Conservation (phyloP, 1,284 basidiomycete genomes). For the Amylostereum areolatum region DNA sequence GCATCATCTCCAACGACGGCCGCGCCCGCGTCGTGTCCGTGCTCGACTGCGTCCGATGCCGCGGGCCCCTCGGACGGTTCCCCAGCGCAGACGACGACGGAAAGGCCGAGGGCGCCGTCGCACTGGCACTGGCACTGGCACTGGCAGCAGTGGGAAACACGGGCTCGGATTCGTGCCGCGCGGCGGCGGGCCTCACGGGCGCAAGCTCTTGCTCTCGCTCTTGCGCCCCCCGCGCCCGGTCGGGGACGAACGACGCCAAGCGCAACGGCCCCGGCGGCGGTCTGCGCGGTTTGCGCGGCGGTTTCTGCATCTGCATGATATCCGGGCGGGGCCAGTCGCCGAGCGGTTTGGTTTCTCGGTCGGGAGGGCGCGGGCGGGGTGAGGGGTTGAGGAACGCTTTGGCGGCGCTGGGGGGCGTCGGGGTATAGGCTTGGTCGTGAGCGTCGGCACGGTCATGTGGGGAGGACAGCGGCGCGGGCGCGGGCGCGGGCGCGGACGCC, state of each 20-base stretch:
- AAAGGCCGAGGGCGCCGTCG: no score
- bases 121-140: no score
- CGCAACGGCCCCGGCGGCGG: background rate
- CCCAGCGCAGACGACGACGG: no score
- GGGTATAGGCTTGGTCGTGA: background rate
- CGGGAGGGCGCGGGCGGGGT: no score
- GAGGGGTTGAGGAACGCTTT: slow-evolving; percentile 17
- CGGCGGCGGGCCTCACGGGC: background rate
- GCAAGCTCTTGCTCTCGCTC: background rate
- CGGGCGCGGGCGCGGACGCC: slow-evolving; percentile 1
- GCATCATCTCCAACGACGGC: no score
- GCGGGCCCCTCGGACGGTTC: no score
- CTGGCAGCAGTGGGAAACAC: no score
- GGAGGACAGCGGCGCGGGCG: background rate
- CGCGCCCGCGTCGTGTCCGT: no score
- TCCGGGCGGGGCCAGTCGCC: slow-evolving; percentile 53
- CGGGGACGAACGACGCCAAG: background rate
- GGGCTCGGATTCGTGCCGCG: no score
- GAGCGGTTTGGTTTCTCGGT: slow-evolving; percentile 34
- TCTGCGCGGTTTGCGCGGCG: slow-evolving; percentile 1
- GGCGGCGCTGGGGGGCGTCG: slow-evolving; percentile 4
- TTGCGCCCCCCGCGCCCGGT: background rate
- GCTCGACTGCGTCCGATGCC: no score
- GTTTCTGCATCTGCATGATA: slow-evolving; percentile 31
- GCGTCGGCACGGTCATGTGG: no score